Conservation (phyloP, 805 yeast genomes). For the Cyberlindnera amylophila region DNA sequence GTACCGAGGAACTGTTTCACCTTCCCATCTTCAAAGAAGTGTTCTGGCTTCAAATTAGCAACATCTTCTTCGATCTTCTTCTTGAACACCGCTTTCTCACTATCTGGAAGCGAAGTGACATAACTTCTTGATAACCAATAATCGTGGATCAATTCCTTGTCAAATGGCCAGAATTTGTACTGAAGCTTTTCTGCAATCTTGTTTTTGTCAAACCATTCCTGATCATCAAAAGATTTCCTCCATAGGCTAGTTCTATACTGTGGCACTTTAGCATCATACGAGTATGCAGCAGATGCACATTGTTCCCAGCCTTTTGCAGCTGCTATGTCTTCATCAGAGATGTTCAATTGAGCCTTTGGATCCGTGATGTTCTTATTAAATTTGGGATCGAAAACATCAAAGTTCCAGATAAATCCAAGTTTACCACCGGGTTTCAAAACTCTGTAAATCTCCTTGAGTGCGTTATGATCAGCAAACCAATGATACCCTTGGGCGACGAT, state of each 20-base stretch:
- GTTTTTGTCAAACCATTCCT: conserved; percentile 31
- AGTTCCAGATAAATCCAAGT: conserved; percentile 59
- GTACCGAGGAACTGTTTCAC: conserved; percentile 24
- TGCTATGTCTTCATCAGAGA: conserved; percentile 9
- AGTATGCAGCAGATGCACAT: conserved; percentile 18
- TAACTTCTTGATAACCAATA: conserved; percentile 56
- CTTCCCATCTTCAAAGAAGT: conserved; percentile 4
- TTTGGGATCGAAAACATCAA: conserved; percentile 31
- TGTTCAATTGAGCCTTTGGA: conserved; percentile 6
- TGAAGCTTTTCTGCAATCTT: conserved; percentile 33
- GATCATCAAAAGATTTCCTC: conserved; percentile 36
- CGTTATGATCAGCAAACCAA: conserved; percentile 54
- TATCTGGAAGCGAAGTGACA: conserved; percentile 41
- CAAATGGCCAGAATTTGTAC: conserved; percentile 30
- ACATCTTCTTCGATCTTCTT: conserved; percentile 27
- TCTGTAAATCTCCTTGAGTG: conserved; percentile 47
- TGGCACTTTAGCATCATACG: conserved; percentile 45
- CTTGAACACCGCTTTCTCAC: conserved; percentile 33
- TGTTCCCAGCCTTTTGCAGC: conserved; percentile 15
- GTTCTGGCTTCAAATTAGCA: conserved; percentile 4
- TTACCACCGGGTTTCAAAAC: conserved; percentile 48
- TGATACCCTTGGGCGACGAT: conserved; percentile 62
- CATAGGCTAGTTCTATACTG: conserved; percentile 51
- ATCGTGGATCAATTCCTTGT: conserved; percentile 37
- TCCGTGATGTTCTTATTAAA: conserved; percentile 13